Evolutionary conservation across 176 grass and related monocot species (phyloP), one percentile per base, ranked within the genome.

Genomic region (Eragrostis curvula): DNA sequence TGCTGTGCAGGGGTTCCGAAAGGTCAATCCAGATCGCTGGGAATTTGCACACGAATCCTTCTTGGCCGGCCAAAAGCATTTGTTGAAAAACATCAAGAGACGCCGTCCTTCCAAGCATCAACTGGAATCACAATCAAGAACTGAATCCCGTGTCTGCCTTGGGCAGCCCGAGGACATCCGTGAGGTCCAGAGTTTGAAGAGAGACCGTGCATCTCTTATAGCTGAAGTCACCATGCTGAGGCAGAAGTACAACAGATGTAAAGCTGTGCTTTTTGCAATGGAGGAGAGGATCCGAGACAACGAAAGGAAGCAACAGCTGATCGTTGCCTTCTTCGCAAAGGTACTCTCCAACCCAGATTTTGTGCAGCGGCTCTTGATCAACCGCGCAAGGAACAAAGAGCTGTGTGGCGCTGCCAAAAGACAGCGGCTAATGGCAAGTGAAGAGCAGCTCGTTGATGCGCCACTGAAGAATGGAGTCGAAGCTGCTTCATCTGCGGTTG

Each of bases 11-110:
- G 89, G 89, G 23, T 91, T 91, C 64, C 81, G 85, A 58, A 88
- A 87, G 81, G 81, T 81, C 41, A 87, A 78, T 49, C 85, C 85
- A 9, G 71, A 85, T 66, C 65, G 66, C 46, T 88, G 89, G 89
- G 85, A 91, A 45, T 91, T 87, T 68, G 89, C 77, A 16, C 81
- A 91, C 24, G 77, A 85, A 68, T 68, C 71, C 11, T 91, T 91
- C 72, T 40, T 91, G 60, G 66, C 71, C 66, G 85, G 77, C 6
- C 85, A 91, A 71, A 91, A 85, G 41, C 81, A 85, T 80, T 45
- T 91, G 65, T 21, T 91, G 66, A 87, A 66, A 41, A 85, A 53
- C 15, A 91, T 88, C 81, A 91, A 67, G 66, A 77, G 89, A 49
- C 46, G 66, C 55, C 81, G 85, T 13, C 52, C 73, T 65, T 66